A percentile compares a stretch with the other conserved stretches of the same genome.
These are phyloP conservation scores for Pythium scleroteichum DNA, from an alignment of 352 stramenopile genomes.

Conservation along the genomic window DNA sequence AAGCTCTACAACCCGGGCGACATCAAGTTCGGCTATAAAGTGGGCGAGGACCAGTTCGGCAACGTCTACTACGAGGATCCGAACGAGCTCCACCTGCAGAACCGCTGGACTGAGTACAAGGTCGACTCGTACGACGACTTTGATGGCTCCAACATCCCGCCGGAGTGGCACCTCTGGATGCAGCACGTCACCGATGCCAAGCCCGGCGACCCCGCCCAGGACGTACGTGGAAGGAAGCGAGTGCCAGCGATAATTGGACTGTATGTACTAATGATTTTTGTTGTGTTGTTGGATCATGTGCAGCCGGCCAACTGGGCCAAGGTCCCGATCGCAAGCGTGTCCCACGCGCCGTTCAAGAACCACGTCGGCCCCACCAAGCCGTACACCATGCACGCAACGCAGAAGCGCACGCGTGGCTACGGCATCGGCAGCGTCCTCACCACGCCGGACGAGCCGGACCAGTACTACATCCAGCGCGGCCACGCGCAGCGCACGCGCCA, in stretches of 20 bases:
- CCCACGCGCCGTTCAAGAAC: conserved; percentile 68
- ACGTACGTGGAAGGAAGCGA: conserved; percentile 57
- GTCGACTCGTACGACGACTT: conserved; percentile 81
- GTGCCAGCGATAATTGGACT: no score
- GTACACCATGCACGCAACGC: conserved; percentile 78
- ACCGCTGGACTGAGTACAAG: conserved; percentile 86
- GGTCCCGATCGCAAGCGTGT: conserved; percentile 45
- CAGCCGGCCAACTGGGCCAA: conserved; percentile 77
- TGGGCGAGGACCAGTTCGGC: conserved; percentile 81
- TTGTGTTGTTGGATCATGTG: neutral
- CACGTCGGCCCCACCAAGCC: conserved; percentile 65
- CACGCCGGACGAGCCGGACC: conserved; percentile 61
- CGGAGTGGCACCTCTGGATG: conserved; percentile 87
- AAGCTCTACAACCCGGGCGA: conserved; percentile 89
- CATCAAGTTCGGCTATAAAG: conserved; percentile 85
- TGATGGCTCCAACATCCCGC: conserved; percentile 73
- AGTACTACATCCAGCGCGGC: conserved; percentile 82
- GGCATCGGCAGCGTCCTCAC: conserved; percentile 71
- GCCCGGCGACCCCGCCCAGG: conserved; percentile 57
- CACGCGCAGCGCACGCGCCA: conserved; percentile 73
- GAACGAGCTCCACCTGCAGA: conserved; percentile 67
- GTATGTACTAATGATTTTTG: no score
- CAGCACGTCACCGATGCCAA: conserved; percentile 75
- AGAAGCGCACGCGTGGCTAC: conserved; percentile 80
- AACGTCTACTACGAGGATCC: conserved; percentile 89